Evolutionary conservation across 2,329 filamentous ascomycete genomes (phyloP).

Genomic region (Dothiorella sarmentorum): DNA sequence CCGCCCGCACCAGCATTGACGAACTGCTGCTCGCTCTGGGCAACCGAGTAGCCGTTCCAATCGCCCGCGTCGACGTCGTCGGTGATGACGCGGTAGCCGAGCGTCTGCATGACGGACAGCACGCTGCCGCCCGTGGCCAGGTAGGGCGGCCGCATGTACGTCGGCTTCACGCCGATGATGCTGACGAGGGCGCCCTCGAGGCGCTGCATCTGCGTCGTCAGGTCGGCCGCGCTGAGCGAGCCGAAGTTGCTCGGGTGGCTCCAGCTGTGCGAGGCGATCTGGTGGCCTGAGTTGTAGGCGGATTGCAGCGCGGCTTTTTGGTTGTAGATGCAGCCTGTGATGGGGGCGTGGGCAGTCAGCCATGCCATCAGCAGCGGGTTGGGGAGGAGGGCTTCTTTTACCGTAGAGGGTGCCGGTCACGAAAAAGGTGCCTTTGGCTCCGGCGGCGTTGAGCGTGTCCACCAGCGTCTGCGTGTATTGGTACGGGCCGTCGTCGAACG

Average conservation of each 20-base stretch:
- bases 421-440: conserved; percentile 36
- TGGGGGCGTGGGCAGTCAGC: not conserved
- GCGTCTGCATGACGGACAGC: conserved; percentile 31
- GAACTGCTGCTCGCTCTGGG: conserved; percentile 34
- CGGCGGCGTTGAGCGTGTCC: conserved; percentile 30
- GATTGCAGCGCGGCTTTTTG: conserved; percentile 31
- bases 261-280: conserved; percentile 38
- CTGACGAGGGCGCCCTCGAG: conserved; percentile 35
- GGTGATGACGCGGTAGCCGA: conserved; percentile 36
- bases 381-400: conserved; percentile 16
- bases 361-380: not conserved
- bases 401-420: conserved; percentile 33
- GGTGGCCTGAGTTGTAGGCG: conserved; percentile 34
- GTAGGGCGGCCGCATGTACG: conserved; percentile 38
- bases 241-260: conserved; percentile 33
- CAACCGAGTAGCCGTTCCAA: conserved; percentile 32
- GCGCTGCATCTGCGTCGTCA: conserved; percentile 32
- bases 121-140: conserved; percentile 33
- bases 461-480: conserved; percentile 34
- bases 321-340: conserved; percentile 34
- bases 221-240: conserved; percentile 28
- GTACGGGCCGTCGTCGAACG: conserved; percentile 37
- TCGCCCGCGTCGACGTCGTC: conserved; percentile 34
- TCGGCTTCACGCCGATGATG: conserved; percentile 37
- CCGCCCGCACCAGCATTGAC: conserved; percentile 31